Conservation (phyloP, 495 filamentous ascomycete genomes). For the Poronia punctata region DNA sequence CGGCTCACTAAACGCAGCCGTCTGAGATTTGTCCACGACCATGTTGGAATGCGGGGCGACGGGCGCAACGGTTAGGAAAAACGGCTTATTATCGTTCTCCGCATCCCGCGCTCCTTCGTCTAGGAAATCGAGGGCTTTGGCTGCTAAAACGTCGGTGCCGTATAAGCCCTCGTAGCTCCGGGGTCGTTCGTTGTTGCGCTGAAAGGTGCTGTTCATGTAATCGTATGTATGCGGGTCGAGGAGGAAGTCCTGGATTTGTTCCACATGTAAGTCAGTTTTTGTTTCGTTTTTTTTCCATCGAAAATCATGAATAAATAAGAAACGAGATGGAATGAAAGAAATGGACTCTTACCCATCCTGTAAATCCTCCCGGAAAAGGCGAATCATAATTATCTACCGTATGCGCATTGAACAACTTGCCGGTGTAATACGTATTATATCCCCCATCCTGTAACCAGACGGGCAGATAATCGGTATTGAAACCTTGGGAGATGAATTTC, state of each 20-base stretch:
- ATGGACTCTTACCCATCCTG: constrained; percentile 32
- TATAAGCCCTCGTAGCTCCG: constrained; percentile 50
- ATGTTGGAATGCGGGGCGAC: constrained; percentile 59
- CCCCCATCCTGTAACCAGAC: constrained; percentile 59
- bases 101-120: constrained; percentile 48
- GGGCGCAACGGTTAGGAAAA: constrained; percentile 56
- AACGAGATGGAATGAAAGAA: too few relatives aligned
- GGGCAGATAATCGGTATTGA: constrained; percentile 57
- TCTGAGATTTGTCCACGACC: constrained; percentile 13
- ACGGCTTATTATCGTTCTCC: constrained; percentile 37
- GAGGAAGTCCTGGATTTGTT: constrained; percentile 46
- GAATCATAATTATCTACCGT: constrained; percentile 48
- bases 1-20: constrained; percentile 36
- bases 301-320: too few relatives aligned
- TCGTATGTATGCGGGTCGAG: constrained; percentile 61
- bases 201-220: constrained; percentile 57
- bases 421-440: constrained; percentile 61
- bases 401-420: constrained; percentile 60
- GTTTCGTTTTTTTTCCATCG: neutral
- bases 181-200: constrained; percentile 50
- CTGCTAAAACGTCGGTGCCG: constrained; percentile 52
- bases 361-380: constrained; percentile 49
- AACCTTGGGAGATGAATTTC: constrained; percentile 55
- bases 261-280: neutral
- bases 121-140: constrained; percentile 54